phyloP scores from a whole-genome alignment of 2,329 filamentous ascomycete species.

The Ceratocystis albifundus region DNA sequence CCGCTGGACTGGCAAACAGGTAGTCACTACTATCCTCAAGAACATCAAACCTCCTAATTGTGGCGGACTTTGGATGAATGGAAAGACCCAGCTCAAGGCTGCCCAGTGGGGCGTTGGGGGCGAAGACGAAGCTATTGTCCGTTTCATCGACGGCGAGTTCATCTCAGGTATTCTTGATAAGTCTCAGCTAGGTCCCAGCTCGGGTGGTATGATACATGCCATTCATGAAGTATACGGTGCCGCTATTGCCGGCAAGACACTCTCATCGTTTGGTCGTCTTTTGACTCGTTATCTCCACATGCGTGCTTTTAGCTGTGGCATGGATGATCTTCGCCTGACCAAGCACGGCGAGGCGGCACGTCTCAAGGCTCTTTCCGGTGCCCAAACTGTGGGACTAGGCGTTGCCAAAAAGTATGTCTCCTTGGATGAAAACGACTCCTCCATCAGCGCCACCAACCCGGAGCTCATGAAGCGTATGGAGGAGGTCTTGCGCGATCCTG shows the following conservation, averaged over 20 bases:
- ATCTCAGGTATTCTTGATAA: conserved; percentile 90
- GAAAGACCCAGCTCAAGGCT: conserved; percentile 66
- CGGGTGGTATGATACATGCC: conserved; percentile 79
- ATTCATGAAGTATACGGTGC: conserved; percentile 91
- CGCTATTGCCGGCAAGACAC: conserved; percentile 68
- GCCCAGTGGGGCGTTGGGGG: conserved; percentile 62
- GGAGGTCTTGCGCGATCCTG: conserved; percentile 80
- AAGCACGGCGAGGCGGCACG: conserved; percentile 62
- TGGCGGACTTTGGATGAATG: conserved; percentile 65
- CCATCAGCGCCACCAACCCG: conserved; percentile 45
- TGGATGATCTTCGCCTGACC: conserved; percentile 87
- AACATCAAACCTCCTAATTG: conserved; percentile 75
- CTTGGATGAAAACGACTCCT: conserved; percentile 47
- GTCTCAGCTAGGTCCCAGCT: conserved; percentile 78
- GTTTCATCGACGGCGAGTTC: conserved; percentile 78
- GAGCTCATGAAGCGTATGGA: conserved; percentile 57
- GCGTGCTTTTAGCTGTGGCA: conserved; percentile 91
- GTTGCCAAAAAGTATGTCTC: conserved; percentile 84
- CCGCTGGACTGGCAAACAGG: conserved; percentile 92
- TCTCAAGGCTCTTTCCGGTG: conserved; percentile 54
- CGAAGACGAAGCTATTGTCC: conserved; percentile 66
- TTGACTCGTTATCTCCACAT: conserved; percentile 85
- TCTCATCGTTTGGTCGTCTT: conserved; percentile 80
- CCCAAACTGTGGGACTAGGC: conserved; percentile 58
- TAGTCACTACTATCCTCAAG: conserved; percentile 83